Conservation (phyloP, 441 rosid species). For the Populus hybrid region DNA sequence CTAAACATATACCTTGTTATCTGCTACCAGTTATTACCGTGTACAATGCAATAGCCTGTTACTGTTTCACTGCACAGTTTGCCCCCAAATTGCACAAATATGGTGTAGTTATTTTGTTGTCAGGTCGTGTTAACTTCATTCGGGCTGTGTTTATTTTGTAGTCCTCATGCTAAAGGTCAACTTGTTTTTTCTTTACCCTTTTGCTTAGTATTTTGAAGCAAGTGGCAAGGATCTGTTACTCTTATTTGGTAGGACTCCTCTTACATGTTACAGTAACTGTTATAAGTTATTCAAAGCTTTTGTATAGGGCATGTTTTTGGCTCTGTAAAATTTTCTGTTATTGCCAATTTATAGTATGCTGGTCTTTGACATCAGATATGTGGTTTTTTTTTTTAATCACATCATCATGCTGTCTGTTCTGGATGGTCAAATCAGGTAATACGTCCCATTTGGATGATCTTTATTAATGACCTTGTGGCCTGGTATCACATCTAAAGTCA, state of each 20-base stretch:
- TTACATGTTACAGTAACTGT: background rate
- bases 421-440: background rate
- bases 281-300: background rate
- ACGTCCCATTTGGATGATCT: background rate
- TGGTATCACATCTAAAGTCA: background rate
- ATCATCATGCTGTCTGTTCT: background rate
- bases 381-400: background rate
- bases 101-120: background rate
- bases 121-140: background rate
- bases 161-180: background rate
- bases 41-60: background rate
- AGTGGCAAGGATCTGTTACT: background rate
- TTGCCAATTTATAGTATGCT: background rate
- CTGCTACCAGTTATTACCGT: background rate
- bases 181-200: background rate
- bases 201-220: background rate
- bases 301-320: background rate
- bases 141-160: background rate
- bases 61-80: background rate
- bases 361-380: background rate
- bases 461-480: background rate
- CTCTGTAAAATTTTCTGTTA: background rate
- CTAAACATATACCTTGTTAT: background rate
- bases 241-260: background rate
- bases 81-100: background rate